Percentiles rank a stretch among this genome's conserved stretches.
Evolutionary conservation across 352 stramenopile species (phyloP).

Genomic region (Phytophthora aleatoria): DNA sequence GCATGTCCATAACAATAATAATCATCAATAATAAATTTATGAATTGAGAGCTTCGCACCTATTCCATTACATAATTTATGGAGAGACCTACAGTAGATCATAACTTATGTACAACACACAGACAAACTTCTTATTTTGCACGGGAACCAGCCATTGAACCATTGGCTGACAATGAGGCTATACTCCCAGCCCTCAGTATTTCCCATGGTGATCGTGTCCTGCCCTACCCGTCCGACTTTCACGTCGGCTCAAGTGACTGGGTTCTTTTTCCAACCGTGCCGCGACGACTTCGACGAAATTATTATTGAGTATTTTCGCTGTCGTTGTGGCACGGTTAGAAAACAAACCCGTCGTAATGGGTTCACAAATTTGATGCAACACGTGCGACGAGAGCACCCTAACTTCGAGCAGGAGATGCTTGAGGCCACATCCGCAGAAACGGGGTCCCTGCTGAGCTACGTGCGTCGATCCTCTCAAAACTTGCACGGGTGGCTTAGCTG

Average conservation of each 20-base stretch:
- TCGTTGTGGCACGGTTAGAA: slow-evolving; percentile 14
- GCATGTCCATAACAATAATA: too few species aligned
- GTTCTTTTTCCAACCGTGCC: neutral
- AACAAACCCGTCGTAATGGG: slow-evolving; percentile 1
- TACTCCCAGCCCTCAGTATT: too few species aligned
- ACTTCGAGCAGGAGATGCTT: neutral
- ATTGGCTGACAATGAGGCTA: too few species aligned
- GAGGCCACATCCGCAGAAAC: slow-evolving; percentile 3
- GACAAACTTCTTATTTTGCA: too few species aligned
- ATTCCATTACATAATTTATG: too few species aligned
- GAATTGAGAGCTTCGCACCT: too few species aligned
- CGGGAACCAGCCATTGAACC: too few species aligned
- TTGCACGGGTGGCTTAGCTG: neutral
- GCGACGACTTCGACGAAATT: slow-evolving; percentile 6
- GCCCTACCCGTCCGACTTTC: neutral
- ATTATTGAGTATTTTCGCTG: slow-evolving; percentile 13
- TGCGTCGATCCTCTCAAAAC: neutral
- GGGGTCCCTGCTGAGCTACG: neutral
- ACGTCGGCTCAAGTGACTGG: neutral
- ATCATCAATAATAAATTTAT: too few species aligned
- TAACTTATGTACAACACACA: too few species aligned
- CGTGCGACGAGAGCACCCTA: neutral
- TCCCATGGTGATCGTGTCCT: neutral
- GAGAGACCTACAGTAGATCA: too few species aligned
- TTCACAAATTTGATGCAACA: slow-evolving; percentile 12